phyloP scores from a whole-genome alignment of 306 rosid genomes.

The Citrullus mucosospermus region DNA sequence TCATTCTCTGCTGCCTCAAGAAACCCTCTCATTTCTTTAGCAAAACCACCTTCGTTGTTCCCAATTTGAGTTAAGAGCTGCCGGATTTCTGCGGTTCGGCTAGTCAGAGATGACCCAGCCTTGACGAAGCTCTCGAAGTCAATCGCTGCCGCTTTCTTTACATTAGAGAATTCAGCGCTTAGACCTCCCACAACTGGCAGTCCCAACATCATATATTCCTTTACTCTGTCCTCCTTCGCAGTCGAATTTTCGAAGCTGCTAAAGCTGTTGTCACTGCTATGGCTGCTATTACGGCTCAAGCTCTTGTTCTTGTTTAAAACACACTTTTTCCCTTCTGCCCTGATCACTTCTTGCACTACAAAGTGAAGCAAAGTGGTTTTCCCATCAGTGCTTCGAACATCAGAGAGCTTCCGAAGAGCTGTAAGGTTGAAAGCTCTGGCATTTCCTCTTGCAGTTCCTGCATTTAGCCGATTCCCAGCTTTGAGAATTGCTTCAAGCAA shows the following conservation, averaged over 20 bases:
- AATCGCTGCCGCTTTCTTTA: slow-evolving; percentile 56
- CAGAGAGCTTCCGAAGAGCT: slow-evolving; percentile 76
- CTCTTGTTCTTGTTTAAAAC: slow-evolving; percentile 38
- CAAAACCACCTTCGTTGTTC: slow-evolving; percentile 45
- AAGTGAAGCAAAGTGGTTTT: slow-evolving; percentile 85
- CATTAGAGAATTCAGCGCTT: slow-evolving; percentile 66
- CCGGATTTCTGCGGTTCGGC: slow-evolving; percentile 24
- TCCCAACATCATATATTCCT: slow-evolving; percentile 58
- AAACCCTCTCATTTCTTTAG: slow-evolving; percentile 52
- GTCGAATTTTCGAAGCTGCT: slow-evolving; percentile 11
- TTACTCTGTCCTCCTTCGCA: slow-evolving; percentile 46
- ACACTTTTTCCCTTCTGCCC: slow-evolving; percentile 80
- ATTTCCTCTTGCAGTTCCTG: slow-evolving; percentile 85
- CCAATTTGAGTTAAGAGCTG: slow-evolving; percentile 26
- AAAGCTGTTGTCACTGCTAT: slow-evolving; percentile 9
- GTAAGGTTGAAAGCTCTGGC: slow-evolving; percentile 86
- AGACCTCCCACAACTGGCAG: slow-evolving; percentile 84
- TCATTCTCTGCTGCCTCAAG: slow-evolving; percentile 50
- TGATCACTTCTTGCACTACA: slow-evolving; percentile 86
- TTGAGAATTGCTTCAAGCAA: slow-evolving; percentile 90
- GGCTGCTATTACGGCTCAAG: slow-evolving; percentile 39
- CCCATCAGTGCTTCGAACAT: slow-evolving; percentile 76
- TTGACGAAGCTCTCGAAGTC: slow-evolving; percentile 42
- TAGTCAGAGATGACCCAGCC: slow-evolving; percentile 34
- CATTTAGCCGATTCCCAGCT: slow-evolving; percentile 92